Evolutionary conservation across 495 filamentous ascomycete genomes (phyloP).

Genomic region (Cercophora samala): DNA sequence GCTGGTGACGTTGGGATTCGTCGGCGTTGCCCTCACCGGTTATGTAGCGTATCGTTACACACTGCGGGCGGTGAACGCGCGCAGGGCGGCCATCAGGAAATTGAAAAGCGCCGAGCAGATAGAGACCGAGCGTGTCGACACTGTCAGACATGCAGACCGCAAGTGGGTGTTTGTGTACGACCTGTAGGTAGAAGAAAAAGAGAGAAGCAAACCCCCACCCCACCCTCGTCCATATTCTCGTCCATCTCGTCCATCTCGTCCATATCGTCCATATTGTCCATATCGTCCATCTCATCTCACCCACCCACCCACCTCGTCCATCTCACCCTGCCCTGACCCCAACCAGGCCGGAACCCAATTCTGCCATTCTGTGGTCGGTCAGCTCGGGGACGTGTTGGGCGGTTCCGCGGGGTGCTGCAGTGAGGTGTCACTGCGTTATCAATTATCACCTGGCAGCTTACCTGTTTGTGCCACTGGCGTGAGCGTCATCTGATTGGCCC

Average conservation of each 20-base stretch:
- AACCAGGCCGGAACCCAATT: too few relatives aligned
- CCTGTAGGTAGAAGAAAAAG: background rate
- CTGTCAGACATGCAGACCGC: slow-evolving; percentile 7
- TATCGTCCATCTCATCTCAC: background rate
- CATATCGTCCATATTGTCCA: too few relatives aligned
- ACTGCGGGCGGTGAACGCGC: slow-evolving; percentile 24
- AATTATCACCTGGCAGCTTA: background rate
- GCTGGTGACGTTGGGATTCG: slow-evolving; percentile 36
- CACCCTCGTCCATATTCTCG: too few relatives aligned
- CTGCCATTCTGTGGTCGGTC: background rate
- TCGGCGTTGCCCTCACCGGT: slow-evolving; percentile 25
- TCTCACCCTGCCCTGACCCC: too few relatives aligned
- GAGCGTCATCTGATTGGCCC: background rate
- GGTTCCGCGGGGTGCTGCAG: background rate
- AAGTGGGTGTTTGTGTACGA: slow-evolving; percentile 14
- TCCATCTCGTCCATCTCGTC: too few relatives aligned
- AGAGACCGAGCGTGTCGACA: slow-evolving; percentile 4
- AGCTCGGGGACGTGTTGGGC: background rate
- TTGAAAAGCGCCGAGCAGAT: slow-evolving; percentile 8
- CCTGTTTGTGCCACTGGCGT: background rate
- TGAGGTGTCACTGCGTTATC: background rate
- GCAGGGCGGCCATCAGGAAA: slow-evolving; percentile 7
- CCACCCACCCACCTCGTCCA: background rate
- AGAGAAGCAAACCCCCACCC: too few relatives aligned
- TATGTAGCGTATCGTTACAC: slow-evolving; percentile 21